Conservation (phyloP, 1,139 yeast genomes). For the Casaregolazyma lundiana region DNA sequence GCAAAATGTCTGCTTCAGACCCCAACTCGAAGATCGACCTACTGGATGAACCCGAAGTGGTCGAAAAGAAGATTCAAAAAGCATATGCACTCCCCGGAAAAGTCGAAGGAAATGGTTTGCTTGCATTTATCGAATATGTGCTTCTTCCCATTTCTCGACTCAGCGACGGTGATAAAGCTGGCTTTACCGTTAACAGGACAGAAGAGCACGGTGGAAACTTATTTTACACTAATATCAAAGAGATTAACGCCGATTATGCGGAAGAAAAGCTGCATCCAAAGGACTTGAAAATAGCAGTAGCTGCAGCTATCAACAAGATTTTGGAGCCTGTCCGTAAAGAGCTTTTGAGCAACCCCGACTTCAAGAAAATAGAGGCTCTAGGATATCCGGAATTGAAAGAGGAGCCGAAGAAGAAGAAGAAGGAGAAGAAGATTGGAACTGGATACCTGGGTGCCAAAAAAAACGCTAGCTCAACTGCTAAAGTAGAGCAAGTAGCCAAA, state of each 20-base stretch:
- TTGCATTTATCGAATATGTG: conserved; percentile 80
- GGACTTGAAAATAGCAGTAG: conserved; percentile 88
- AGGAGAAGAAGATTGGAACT: conserved; percentile 76
- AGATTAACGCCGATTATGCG: conserved; percentile 66
- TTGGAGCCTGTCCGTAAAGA: conserved; percentile 82
- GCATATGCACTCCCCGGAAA: conserved; percentile 97
- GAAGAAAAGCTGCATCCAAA: conserved; percentile 79
- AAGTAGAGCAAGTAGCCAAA: conserved; percentile 20
- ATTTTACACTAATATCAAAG: conserved; percentile 62
- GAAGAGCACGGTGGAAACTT: conserved; percentile 96
- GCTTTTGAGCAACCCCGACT: conserved; percentile 57
- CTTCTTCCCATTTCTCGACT: conserved; percentile 82
- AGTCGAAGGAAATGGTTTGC: conserved; percentile 82
- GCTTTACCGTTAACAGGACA: conserved; percentile 79
- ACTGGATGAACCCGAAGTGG: conserved; percentile 80
- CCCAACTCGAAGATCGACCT: conserved; percentile 96
- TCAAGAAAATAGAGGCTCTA: conserved; percentile 64
- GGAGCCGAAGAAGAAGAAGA: conserved; percentile 63
- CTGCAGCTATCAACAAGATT: conserved; percentile 73
- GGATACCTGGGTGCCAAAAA: conserved; percentile 66
- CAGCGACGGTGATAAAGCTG: conserved; percentile 49
- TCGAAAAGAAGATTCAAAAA: conserved; percentile 83
- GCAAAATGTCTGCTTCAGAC: conserved; percentile 97
- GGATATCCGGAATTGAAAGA: conserved; percentile 81
- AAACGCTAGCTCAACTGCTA: conserved; percentile 17